These are phyloP conservation scores for Dictyostelium discoideum DNA, from an alignment of 78 protist species.

Conservation along the genomic window dicty_2.7 NC_007091.3:261001-261500, in stretches of 20 bases:
- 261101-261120: constrained; percentile 72
- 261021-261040: background rate
- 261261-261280: constrained; percentile 36
- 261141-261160: constrained; percentile 39
- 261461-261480: constrained; percentile 52
- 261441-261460: constrained; percentile 5
- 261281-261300: constrained; percentile 48
- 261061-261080: background rate
- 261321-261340: constrained; percentile 62
- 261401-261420: constrained; percentile 19
- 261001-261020: background rate
- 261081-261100: constrained; percentile 80
- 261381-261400: constrained; percentile 31
- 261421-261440: constrained; percentile 67
- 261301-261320: constrained; percentile 61
- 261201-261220: constrained; percentile 81
- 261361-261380: constrained; percentile 23
- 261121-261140: constrained; percentile 38
- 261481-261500: constrained; percentile 65
- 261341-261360: constrained; percentile 85
- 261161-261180: constrained; percentile 85
- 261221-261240: constrained; percentile 57
- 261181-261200: constrained; percentile 63
- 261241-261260: constrained; percentile 83
- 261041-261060: background rate